These are phyloP conservation scores for Phellopilus nigrolimitatus DNA, from an alignment of 1,284 basidiomycete genomes.

Conservation along the genomic window DNA sequence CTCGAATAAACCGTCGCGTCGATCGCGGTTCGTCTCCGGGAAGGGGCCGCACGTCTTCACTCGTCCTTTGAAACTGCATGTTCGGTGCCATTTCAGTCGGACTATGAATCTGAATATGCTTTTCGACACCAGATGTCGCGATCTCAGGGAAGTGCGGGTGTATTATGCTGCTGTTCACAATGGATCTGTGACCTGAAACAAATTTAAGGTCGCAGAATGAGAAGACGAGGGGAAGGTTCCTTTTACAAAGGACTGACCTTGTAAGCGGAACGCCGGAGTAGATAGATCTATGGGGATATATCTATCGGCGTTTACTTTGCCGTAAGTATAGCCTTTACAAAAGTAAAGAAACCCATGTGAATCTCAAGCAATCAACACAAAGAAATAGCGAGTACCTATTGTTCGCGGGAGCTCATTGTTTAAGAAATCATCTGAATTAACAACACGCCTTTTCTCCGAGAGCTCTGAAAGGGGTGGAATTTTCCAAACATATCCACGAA, in stretches of 20 bases:
- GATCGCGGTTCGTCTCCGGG: constrained; percentile 27
- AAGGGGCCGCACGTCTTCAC: constrained; percentile 42
- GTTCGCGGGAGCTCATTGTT: constrained; percentile 26
- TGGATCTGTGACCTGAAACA: constrained; percentile 58
- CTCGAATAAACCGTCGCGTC: constrained; percentile 1
- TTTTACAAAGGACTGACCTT: constrained; percentile 37
- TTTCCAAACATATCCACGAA: constrained; percentile 75
- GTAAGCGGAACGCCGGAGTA: constrained; percentile 50
- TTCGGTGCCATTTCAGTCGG: constrained; percentile 50
- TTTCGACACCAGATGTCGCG: constrained; percentile 68
- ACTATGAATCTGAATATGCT: constrained; percentile 62
- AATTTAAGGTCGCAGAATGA: background rate
- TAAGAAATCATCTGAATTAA: constrained; percentile 42
- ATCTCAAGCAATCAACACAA: constrained; percentile 2
- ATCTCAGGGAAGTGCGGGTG: constrained; percentile 67
- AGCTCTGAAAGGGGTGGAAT: constrained; percentile 50
- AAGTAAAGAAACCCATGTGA: background rate
- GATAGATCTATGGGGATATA: constrained; percentile 53
- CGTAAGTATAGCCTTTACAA: constrained; percentile 44
- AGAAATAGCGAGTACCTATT: constrained; percentile 42
- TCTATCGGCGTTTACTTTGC: constrained; percentile 29
- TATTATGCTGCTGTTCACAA: constrained; percentile 67
- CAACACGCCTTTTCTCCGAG: constrained; percentile 36
- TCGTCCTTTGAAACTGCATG: constrained; percentile 39
- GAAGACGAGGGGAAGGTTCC: constrained; percentile 3